Evolutionary conservation across 2,329 filamentous ascomycete genomes (phyloP), one percentile per base, ranked within the genome.

Genomic region (Pseudogymnoascus sp.): DNA sequence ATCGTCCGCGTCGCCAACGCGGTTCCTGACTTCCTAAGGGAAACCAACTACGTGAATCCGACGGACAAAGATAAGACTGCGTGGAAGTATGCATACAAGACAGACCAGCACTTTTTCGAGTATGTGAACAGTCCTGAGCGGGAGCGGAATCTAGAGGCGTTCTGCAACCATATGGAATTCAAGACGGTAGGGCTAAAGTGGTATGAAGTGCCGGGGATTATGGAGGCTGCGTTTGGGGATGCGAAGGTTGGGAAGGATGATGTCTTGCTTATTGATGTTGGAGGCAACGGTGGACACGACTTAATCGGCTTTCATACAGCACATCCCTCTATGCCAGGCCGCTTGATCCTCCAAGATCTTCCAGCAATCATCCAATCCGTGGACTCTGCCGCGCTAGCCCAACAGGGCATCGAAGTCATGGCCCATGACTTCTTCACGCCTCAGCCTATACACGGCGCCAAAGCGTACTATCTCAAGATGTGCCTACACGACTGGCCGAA

Each of bases 401-500:
- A 50, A 10, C 60, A 53, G 18, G 23, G 68, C 33, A 71, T 76
- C 56, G 69, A 69, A 38, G 63, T 63, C 1, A 65, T 72, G 64
- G 64, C 64, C 3, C 68, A 76, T 62, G 70, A 73, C 56, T 73
- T 76, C 66, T 76, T 76, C 65, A 65, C 67, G 2, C 66, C 69
- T 0, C 72, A 76, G 59, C 73, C 73, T 0, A 65, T 74, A 5
- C 67, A 68, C 25, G 60, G 67, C 1, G 73, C 70, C 21, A 71
- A 71, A 2, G 70, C 69, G 1, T 76, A 76, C 62, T 75, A 70
- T 64, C 65, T 74, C 8, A 67, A 72, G 38, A 69, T 66, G 1
- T 68, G 78, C 14, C 70, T 78, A 8, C 76, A 78, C 40, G 75
- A 78, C 64, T 78, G 74, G 75, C 69, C 73, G 0, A 73, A 78